phyloP scores from a whole-genome alignment of 2,329 filamentous ascomycete genomes.

The Fusarium veterinarium region DNA sequence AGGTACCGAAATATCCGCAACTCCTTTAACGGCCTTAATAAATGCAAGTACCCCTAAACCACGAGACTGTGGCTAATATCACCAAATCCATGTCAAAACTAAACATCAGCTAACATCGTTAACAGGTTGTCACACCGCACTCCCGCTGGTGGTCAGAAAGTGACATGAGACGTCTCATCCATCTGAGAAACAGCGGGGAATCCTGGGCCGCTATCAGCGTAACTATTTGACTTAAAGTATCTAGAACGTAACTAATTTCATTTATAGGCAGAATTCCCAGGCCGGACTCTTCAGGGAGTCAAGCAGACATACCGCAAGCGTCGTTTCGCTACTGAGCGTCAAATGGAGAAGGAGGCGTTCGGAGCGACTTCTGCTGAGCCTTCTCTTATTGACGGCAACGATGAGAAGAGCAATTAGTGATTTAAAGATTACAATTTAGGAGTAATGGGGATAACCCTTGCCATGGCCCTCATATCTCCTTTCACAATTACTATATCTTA shows the following conservation, averaged over 20 bases:
- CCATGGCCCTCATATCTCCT: background rate
- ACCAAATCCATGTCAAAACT: fast-evolving
- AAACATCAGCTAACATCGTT: background rate
- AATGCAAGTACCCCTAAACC: too few relatives aligned
- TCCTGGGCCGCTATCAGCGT: background rate
- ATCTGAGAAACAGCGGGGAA: background rate
- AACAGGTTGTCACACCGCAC: background rate
- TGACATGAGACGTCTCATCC: constrained; percentile 10
- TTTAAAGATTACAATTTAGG: fast-evolving
- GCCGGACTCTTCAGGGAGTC: background rate
- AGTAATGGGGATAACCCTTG: background rate
- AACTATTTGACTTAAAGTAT: fast-evolving
- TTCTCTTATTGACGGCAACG: too few relatives aligned
- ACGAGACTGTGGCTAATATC: fast-evolving
- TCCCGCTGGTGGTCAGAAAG: constrained; percentile 13
- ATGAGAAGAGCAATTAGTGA: background rate
- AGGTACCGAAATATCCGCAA: too few relatives aligned
- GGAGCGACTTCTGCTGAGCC: background rate
- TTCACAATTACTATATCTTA: background rate
- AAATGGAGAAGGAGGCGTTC: background rate
- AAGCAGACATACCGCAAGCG: constrained; percentile 23
- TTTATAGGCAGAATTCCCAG: background rate
- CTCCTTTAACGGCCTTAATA: background rate
- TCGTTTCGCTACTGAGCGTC: background rate
- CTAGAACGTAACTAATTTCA: background rate